phyloP scores from a whole-genome alignment of 805 yeast species.

The Pichia cephalocereana region DNA sequence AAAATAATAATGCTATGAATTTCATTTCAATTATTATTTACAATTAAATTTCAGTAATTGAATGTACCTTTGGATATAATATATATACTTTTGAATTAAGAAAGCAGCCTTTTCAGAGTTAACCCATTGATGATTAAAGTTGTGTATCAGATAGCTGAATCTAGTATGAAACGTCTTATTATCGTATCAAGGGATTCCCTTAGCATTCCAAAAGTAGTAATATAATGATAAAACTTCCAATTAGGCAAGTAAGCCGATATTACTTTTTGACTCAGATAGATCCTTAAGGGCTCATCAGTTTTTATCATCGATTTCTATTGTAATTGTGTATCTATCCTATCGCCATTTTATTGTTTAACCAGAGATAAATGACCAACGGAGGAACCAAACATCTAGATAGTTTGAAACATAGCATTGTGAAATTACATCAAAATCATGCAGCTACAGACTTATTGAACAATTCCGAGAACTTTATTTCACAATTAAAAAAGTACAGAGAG shows the following conservation, averaged over 20 bases:
- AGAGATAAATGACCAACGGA: neutral
- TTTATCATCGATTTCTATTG: too few species aligned
- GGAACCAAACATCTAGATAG: neutral
- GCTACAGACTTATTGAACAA: constrained; percentile 40
- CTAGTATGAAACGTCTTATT: neutral
- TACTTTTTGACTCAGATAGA: neutral
- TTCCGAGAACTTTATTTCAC: constrained; percentile 1
- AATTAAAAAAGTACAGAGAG: neutral
- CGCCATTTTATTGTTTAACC: too few species aligned
- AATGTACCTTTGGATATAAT: too few species aligned
- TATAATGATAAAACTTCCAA: neutral
- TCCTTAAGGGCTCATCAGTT: neutral
- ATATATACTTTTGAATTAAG: too few species aligned
- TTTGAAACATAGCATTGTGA: constrained; percentile 16
- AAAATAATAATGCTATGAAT: too few species aligned
- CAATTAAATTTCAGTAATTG: too few species aligned
- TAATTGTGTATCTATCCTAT: too few species aligned
- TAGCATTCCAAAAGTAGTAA: neutral
- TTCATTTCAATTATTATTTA: too few species aligned
- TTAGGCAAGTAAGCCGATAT: neutral
- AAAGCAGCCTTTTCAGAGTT: too few species aligned
- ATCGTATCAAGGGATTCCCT: neutral
- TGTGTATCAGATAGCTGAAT: neutral
- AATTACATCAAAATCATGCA: constrained; percentile 42
- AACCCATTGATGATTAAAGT: neutral